Base-by-base conservation (phyloP, 148 eudicot species). In the Fallopia convolvulus region DNA sequence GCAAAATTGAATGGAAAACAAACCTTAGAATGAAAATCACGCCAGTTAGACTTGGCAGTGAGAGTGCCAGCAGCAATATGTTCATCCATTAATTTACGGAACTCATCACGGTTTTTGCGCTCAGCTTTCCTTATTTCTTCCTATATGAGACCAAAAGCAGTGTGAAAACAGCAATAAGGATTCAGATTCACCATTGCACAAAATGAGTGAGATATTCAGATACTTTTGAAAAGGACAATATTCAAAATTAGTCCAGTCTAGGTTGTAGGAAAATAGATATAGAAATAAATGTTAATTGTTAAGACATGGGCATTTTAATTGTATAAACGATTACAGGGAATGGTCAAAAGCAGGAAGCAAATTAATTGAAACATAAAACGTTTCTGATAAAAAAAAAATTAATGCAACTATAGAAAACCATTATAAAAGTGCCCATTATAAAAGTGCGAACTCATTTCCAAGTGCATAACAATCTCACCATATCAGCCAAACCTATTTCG, bases 31-130 rank as follows among this genome's bases (percentile, higher is more conserved):
- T 90, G 90, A 77, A 91, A 96, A 68, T 96, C 98, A 77, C 94
- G 92, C 98, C 99, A 96, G 74, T 71, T 83, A 78, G 91, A 83
- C 78, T 86, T 85, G 75, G 88, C 86, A 10, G 84, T 85, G 78
- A 96, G 90, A 80, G 83, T 84, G 79, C 98, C 97, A 60, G 79
- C 85, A 36, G 89, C 88, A 56, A 91, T 88, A 87, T 93, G 97
- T 75, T 77, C 97, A 40, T 91, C 97, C 99, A 96, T 85, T 83
- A 96, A 78, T 78, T 93, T 96, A 71, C 99, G 94, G 72, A 96
- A 96, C 66, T 93, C 97, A 66, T 96, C 99, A 76, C 99, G 98
- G 77, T 96, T 93, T 83, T 83, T 96, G 66, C 99, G 90, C 81
- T 96, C 99, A 55, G 82, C 79, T 89, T 89, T 96, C 82, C 99